phyloP scores from a whole-genome alignment of 2,329 filamentous ascomycete genomes.

The Cladosporium sp. region DNA sequence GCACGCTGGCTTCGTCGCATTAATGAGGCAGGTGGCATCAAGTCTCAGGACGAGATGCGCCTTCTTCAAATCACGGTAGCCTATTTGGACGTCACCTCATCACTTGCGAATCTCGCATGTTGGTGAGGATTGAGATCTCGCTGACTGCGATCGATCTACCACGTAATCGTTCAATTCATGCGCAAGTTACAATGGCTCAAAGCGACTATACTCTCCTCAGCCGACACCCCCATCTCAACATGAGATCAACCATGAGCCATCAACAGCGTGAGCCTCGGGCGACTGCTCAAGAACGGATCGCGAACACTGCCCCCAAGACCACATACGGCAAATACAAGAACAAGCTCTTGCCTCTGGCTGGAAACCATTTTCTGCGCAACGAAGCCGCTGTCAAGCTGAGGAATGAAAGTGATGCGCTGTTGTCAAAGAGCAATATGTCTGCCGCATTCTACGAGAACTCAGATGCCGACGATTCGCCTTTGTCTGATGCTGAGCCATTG shows the following conservation, averaged over 20 bases:
- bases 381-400: slow-evolving; percentile 1
- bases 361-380: slow-evolving; percentile 18
- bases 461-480: slow-evolving; percentile 25
- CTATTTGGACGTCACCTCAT: background rate
- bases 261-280: background rate
- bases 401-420: too few species aligned
- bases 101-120: too few species aligned
- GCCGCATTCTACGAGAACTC: background rate
- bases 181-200: too few species aligned
- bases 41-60: background rate
- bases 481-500: slow-evolving; percentile 22
- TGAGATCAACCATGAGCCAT: too few species aligned
- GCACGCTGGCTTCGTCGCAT: too few species aligned
- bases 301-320: slow-evolving; percentile 8
- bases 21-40: background rate
- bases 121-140: too few species aligned
- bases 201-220: too few species aligned
- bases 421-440: too few species aligned
- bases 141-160: too few species aligned
- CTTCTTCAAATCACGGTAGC: background rate
- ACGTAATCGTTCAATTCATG: too few species aligned
- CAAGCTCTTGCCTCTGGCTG: slow-evolving; percentile 20
- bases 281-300: background rate
- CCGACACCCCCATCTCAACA: too few species aligned
- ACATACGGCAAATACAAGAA: slow-evolving; percentile 20